A percentile compares a stretch with the other conserved stretches of the same genome.
These are phyloP conservation scores for Pyrenula massariospora DNA, from an alignment of 495 filamentous ascomycete species.

Conservation along the genomic window DNA sequence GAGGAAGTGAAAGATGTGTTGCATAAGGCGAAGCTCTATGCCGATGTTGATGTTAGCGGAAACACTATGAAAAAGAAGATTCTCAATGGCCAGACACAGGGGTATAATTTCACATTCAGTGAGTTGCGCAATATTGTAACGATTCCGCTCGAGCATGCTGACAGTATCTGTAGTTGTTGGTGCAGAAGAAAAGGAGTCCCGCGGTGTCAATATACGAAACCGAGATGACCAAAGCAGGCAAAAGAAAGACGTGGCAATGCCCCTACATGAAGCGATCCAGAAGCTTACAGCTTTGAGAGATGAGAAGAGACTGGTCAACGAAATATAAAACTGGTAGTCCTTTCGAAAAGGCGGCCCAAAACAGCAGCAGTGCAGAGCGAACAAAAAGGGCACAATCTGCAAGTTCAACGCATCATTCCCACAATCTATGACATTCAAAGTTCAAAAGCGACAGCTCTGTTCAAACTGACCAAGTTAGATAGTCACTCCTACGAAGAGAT, in stretches of 20 bases:
- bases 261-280: constrained; percentile 62
- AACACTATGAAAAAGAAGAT: constrained; percentile 98
- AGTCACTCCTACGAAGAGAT: too few species aligned
- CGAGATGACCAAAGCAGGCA: constrained; percentile 79
- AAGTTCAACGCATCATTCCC: too few species aligned
- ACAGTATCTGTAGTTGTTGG: constrained; percentile 53
- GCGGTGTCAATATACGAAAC: constrained; percentile 81
- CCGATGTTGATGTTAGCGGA: constrained; percentile 75
- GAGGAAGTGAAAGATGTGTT: constrained; percentile 61
- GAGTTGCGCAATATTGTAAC: constrained; percentile 15
- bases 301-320: constrained; percentile 48
- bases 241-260: constrained; percentile 57
- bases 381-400: too few species aligned
- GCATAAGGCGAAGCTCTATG: constrained; percentile 49
- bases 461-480: too few species aligned
- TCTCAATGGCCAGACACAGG: constrained; percentile 68
- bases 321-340: too few species aligned
- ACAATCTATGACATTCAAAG: too few species aligned
- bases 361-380: too few species aligned
- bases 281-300: constrained; percentile 63
- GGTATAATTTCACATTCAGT: constrained; percentile 91
- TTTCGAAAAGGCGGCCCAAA: too few species aligned
- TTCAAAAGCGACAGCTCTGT: too few species aligned
- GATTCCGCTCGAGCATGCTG: not conserved
- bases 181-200: constrained; percentile 61